Evolutionary conservation across 805 yeast species (phyloP).

Genomic region (Metschnikowia lachancei): DNA sequence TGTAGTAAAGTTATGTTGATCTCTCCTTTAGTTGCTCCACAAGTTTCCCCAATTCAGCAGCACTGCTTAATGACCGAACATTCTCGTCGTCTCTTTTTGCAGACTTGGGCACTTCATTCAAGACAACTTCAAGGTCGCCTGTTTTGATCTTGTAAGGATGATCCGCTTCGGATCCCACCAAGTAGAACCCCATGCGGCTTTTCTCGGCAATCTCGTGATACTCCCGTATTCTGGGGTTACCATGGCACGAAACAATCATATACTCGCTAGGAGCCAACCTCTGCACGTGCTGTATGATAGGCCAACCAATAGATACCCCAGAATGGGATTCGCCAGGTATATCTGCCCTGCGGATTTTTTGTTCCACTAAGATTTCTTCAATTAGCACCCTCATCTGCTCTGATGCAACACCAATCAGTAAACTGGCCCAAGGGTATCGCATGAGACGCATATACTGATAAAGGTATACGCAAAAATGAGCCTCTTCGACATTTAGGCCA

Average conservation of each 20-base stretch:
- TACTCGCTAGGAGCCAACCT: conserved; percentile 7
- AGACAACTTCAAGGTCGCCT: conserved; percentile 7
- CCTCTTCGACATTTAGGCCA: conserved; percentile 29
- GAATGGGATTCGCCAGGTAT: conserved; percentile 3
- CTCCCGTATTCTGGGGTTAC: conserved; percentile 2
- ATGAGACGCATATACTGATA: conserved; percentile 46
- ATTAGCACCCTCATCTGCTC: conserved; percentile 42
- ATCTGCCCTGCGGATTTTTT: conserved; percentile 21
- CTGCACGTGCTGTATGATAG: conserved; percentile 10
- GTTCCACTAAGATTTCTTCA: conserved; percentile 36
- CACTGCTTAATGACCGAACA: not conserved
- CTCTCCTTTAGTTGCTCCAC: not conserved
- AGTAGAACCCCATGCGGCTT: conserved; percentile 7
- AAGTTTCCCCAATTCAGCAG: not conserved
- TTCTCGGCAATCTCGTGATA: conserved; percentile 4
- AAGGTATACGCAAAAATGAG: conserved; percentile 45
- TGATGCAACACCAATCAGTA: conserved; percentile 43
- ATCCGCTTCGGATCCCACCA: conserved; percentile 9
- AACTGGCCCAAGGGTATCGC: conserved; percentile 39
- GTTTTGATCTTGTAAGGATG: conserved; percentile 9
- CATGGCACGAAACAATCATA: conserved; percentile 14
- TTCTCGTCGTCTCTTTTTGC: not conserved
- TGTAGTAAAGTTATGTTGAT: too few species aligned
- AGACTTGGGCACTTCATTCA: not conserved
- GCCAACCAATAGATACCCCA: conserved; percentile 10